Evolutionary conservation across 306 rosid genomes (phyloP).

Genomic region (Dicorynia guianensis): DNA sequence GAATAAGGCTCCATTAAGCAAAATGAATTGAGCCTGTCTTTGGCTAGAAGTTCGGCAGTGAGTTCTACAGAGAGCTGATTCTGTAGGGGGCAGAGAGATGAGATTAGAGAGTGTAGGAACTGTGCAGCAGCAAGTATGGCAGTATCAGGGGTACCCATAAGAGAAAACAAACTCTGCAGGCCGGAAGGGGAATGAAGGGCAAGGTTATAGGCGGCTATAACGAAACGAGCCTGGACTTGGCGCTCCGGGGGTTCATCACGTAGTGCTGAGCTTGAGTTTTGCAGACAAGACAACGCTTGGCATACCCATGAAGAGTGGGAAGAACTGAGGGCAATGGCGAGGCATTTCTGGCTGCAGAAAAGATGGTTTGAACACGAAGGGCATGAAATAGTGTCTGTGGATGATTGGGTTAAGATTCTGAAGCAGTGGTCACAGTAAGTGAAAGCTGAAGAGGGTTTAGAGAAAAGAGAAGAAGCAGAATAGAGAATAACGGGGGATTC

Average conservation of each 20-base stretch:
- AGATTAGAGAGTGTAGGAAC: conserved; percentile 54
- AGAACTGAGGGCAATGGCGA: conserved; percentile 41
- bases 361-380: conserved; percentile 46
- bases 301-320: conserved; percentile 57
- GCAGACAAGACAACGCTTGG: conserved; percentile 42
- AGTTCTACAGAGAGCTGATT: conserved; percentile 45
- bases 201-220: conserved; percentile 61
- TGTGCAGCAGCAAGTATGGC: conserved; percentile 40
- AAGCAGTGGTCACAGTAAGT: conserved; percentile 66
- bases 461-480: conserved; percentile 53
- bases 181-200: conserved; percentile 40
- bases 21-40: conserved; percentile 69
- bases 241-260: conserved; percentile 49
- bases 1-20: conserved; percentile 73
- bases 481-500: conserved; percentile 71
- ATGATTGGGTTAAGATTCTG: conserved; percentile 39
- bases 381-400: conserved; percentile 28
- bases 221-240: conserved; percentile 68
- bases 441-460: neutral
- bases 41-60: conserved; percentile 58
- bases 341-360: conserved; percentile 60
- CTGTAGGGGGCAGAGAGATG: conserved; percentile 43
- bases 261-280: conserved; percentile 29
- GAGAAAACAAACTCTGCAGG: conserved; percentile 55
- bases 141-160: conserved; percentile 52